These are phyloP conservation scores for Begonia fuchsioides DNA, from an alignment of 306 rosid species.

Conservation along the genomic window DNA sequence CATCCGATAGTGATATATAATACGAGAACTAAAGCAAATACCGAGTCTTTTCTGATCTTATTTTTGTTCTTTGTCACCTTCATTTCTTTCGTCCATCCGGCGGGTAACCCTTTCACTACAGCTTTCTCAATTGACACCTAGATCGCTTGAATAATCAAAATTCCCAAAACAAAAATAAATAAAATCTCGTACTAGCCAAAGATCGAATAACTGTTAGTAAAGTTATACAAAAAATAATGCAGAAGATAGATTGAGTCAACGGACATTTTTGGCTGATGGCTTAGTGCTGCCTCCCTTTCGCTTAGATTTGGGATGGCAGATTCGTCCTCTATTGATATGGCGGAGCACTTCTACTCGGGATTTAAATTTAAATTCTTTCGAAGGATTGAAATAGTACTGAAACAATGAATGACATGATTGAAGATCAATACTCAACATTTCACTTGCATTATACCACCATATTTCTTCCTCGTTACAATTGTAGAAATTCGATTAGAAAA, in stretches of 20 bases:
- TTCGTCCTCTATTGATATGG: constrained; percentile 20
- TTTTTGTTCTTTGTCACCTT: constrained; percentile 22
- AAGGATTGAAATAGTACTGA: constrained; percentile 54
- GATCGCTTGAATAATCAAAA: constrained; percentile 37
- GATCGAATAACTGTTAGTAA: constrained; percentile 3
- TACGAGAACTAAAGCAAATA: constrained; percentile 19
- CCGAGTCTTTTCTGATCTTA: constrained; percentile 38
- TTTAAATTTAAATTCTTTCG: constrained; percentile 33
- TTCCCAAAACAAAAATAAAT: constrained; percentile 21
- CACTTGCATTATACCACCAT: no score
- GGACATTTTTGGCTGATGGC: constrained; percentile 33
- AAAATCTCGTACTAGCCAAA: constrained; percentile 3
- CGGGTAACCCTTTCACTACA: constrained; percentile 40
- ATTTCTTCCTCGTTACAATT: no score
- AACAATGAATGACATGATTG: neutral
- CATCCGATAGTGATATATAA: no score
- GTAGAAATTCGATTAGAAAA: no score
- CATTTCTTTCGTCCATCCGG: constrained; percentile 50
- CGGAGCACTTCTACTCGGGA: constrained; percentile 48
- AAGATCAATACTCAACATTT: no score
- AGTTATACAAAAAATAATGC: neutral
- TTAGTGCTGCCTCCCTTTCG: constrained; percentile 17
- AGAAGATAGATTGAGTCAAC: constrained; percentile 24
- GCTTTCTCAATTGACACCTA: constrained; percentile 49
- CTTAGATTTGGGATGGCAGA: constrained; percentile 7